Conservation (phyloP, 2,329 filamentous ascomycete genomes). For the Ophiostoma novo-ulmi region DNA sequence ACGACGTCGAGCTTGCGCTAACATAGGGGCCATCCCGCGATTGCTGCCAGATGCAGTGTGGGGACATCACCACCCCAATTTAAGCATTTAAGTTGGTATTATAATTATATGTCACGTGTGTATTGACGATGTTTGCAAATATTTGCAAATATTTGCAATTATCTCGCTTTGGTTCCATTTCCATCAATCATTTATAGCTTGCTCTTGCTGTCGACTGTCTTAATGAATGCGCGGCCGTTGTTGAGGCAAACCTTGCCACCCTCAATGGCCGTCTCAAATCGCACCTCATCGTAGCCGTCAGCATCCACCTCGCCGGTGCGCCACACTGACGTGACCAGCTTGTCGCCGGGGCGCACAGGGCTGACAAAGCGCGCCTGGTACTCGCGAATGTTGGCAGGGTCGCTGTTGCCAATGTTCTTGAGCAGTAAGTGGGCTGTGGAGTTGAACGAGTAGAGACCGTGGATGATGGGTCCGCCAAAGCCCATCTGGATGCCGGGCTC, state of each 20-base stretch:
- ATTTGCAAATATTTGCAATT: too few relatives aligned
- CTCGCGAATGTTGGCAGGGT: constrained; percentile 77
- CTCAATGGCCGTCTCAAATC: constrained; percentile 72
- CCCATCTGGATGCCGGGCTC: constrained; percentile 85
- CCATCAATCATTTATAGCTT: constrained; percentile 48
- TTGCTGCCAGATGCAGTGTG: not conserved
- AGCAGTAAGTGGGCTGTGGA: constrained; percentile 68
- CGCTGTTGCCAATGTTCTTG: constrained; percentile 65
- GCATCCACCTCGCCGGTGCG: constrained; percentile 73
- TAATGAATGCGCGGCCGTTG: constrained; percentile 78
- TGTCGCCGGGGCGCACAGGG: constrained; percentile 78
- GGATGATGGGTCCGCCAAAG: constrained; percentile 82
- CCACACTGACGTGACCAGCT: constrained; percentile 78
- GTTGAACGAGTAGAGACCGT: constrained; percentile 87
- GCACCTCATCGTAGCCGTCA: constrained; percentile 74
- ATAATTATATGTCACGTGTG: constrained; percentile 12
- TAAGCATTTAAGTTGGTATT: constrained; percentile 3
- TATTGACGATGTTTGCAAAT: not conserved
- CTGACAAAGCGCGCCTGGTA: constrained; percentile 85
- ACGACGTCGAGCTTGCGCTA: not conserved
- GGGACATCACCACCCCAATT: not conserved
- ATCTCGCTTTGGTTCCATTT: not conserved
- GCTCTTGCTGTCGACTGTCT: constrained; percentile 54
- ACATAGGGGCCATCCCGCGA: constrained; percentile 1
- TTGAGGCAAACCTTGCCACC: constrained; percentile 79